Evolutionary conservation across 2,329 filamentous ascomycete genomes (phyloP).

Genomic region (Ceratocystis alfenasii): DNA sequence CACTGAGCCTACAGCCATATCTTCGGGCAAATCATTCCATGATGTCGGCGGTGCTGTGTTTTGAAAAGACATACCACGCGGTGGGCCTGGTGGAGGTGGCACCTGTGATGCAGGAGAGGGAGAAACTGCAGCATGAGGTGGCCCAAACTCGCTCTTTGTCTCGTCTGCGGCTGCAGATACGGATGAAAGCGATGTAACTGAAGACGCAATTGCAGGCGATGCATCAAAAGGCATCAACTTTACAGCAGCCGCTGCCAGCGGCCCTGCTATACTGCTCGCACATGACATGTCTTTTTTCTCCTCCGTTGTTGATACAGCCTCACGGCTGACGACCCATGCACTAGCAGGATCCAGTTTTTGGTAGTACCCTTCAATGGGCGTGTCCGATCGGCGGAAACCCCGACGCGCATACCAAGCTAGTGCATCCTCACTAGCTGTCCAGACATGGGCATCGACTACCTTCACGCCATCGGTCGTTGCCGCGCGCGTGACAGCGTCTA

Average conservation of each 20-base stretch:
- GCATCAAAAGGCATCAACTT: constrained; percentile 7
- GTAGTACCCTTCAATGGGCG: constrained; percentile 48
- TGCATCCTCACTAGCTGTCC: constrained; percentile 53
- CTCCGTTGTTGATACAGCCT: constrained; percentile 29
- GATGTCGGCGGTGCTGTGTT: constrained; percentile 47
- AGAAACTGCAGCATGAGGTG: too few species aligned
- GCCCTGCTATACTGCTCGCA: constrained; percentile 17
- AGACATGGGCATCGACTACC: constrained; percentile 52
- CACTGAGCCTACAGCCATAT: constrained; percentile 38
- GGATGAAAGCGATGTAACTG: constrained; percentile 27
- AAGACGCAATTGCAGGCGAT: constrained; percentile 27
- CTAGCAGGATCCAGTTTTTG: constrained; percentile 48
- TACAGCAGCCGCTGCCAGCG: background rate
- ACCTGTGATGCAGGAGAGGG: background rate
- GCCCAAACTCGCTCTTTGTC: background rate
- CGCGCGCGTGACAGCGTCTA: constrained; percentile 41
- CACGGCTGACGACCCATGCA: constrained; percentile 47
- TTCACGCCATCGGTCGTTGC: constrained; percentile 32
- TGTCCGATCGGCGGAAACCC: constrained; percentile 41
- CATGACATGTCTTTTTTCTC: constrained; percentile 5
- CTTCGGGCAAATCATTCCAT: constrained; percentile 54
- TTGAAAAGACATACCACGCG: constrained; percentile 41
- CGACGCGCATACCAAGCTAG: constrained; percentile 49
- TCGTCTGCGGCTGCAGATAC: constrained; percentile 13
- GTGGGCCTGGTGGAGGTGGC: constrained; percentile 20